phyloP scores from a whole-genome alignment of 75 land plant genomes.

The Sequoiadendron giganteum region DNA sequence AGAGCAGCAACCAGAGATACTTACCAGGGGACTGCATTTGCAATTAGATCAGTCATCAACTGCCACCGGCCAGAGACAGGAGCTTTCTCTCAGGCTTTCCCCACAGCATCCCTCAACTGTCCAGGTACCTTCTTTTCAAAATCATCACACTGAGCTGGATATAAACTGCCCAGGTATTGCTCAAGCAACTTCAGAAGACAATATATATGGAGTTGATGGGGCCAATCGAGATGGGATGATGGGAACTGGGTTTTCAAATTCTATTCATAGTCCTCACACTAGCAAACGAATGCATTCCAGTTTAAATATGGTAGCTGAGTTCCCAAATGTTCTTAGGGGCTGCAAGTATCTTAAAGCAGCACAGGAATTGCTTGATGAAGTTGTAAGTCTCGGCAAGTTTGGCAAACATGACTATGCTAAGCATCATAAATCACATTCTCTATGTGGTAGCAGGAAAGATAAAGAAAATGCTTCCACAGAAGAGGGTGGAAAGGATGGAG shows the following conservation, averaged over 20 bases:
- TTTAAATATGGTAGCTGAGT: slow-evolving; percentile 11
- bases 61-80: slow-evolving; percentile 22
- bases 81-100: slow-evolving; percentile 63
- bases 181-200: slow-evolving; percentile 9
- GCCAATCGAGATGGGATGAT: slow-evolving; percentile 7
- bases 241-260: slow-evolving; percentile 15
- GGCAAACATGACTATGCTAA: slow-evolving; percentile 12
- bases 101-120: slow-evolving; percentile 30
- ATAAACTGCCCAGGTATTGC: slow-evolving; percentile 11
- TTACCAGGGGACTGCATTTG: neutral
- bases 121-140: slow-evolving; percentile 18
- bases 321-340: slow-evolving; percentile 13
- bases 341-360: slow-evolving; percentile 31
- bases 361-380: slow-evolving; percentile 35
- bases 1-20: neutral
- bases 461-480: slow-evolving; percentile 16
- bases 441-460: slow-evolving; percentile 7
- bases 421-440: slow-evolving; percentile 12
- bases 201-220: neutral
- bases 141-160: slow-evolving; percentile 5
- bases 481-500: slow-evolving; percentile 15
- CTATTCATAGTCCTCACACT: neutral
- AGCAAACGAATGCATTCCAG: neutral
- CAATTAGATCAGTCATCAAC: slow-evolving; percentile 12
- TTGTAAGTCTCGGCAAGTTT: slow-evolving; percentile 27